These are phyloP conservation scores for Aegilops speltoides DNA, from an alignment of 176 grass and related monocot species.

Conservation along the genomic window DNA sequence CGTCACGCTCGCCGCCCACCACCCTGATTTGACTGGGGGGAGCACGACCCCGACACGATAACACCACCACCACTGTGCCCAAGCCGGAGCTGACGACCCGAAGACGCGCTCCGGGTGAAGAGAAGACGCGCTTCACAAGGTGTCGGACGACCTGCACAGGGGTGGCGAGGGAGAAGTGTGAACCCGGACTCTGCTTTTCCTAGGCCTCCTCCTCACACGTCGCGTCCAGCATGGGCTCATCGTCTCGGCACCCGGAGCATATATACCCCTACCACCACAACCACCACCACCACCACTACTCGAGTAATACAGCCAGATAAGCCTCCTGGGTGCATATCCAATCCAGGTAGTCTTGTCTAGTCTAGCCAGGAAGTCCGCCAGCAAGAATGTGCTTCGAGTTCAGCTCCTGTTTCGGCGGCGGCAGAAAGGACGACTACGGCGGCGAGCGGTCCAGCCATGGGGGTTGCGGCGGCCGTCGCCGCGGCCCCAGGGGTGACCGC, in stretches of 20 bases:
- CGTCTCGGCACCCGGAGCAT: not conserved
- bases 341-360: not conserved
- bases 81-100: too few species aligned
- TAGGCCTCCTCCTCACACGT: not conserved
- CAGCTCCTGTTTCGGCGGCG: not conserved
- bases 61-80: too few species aligned
- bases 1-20: too few species aligned
- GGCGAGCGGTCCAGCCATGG: not conserved
- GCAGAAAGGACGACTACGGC: not conserved
- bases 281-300: not conserved
- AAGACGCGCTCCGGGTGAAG: too few species aligned
- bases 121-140: too few species aligned
- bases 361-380: not conserved
- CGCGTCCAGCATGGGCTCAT: not conserved
- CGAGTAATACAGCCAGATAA: not conserved
- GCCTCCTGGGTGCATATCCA: not conserved
- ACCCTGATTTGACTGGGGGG: too few species aligned
- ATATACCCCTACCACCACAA: not conserved
- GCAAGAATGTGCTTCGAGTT: slow-evolving; percentile 39
- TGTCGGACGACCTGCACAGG: too few species aligned
- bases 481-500: not conserved
- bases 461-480: not conserved
- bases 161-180: not conserved
- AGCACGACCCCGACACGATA: too few species aligned
- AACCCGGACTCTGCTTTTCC: not conserved